Evolutionary conservation across 2,329 filamentous ascomycete species (phyloP), one percentile per base, ranked within the genome.

Genomic region (Colletotrichum graminicola): DNA sequence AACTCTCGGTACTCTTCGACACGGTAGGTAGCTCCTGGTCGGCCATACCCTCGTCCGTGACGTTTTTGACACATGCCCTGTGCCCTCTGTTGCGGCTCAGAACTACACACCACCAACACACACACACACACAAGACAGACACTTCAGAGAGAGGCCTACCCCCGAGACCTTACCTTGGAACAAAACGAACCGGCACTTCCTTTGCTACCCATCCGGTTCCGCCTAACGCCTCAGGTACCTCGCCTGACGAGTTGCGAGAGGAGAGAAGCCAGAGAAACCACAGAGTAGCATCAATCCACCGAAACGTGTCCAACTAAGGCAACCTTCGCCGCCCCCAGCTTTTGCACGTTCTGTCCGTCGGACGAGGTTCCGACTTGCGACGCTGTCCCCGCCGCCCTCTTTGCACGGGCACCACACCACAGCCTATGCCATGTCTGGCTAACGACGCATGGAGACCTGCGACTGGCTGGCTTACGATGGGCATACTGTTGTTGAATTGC

Each of bases 391-490:
- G 65, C 57, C 29, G 41, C 45, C 52, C 23, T 45, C 62, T 51
- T 55, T 39, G 34, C 68, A 39, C 29, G 18, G 41, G 29, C 34
- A 56, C 51, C 18, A 43, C 34, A 56, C 51, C 18, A 43, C 47
- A 14, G 36, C 49, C 61, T 64, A 62, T 59, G 68, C 45, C 29
- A 23, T 57, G 56, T 70, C 62, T 61, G 41, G 39, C 56, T 29
- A 43, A 67, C 51, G 43, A 52, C 57, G 43, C 52, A 23, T n/a
- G 26, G 18, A 47, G 47, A 51, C 57, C 51, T 61, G 36, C 41
- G 39, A 71, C 51, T 71, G 67, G 63, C 10, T 67, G 51, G 43
- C 51, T 45, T 71, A 67, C 68, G 68, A 71, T 68, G 64, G 68
- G 49, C 65, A 52, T 29, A n/a, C 18, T n/a, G 57, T 29, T 29